Conservation (phyloP, 257 asterid species). For the Fraxinus quadrangulata region DNA sequence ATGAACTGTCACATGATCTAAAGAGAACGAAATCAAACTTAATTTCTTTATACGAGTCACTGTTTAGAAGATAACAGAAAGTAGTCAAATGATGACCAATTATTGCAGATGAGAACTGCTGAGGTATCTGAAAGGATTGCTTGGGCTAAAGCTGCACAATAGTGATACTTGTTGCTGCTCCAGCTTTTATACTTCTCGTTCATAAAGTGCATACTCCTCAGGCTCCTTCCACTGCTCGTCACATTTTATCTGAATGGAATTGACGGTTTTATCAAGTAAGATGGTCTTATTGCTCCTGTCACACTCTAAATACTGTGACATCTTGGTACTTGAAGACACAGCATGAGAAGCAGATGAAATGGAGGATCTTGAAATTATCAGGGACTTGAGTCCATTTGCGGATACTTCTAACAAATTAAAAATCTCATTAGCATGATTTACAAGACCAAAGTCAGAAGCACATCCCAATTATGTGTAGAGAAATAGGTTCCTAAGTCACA, state of each 20-base stretch:
- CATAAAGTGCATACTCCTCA: conserved; percentile 58
- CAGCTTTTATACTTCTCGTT: conserved; percentile 51
- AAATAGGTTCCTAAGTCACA: not conserved
- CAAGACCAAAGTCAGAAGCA: not conserved
- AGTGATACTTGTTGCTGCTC: conserved; percentile 44
- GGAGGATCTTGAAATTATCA: not conserved
- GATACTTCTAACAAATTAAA: not conserved
- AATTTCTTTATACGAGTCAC: too few species aligned
- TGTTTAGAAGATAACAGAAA: too few species aligned
- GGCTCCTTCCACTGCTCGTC: conserved; percentile 77
- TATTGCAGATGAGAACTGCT: conserved; percentile 16
- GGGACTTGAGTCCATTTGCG: not conserved
- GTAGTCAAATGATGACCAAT: conserved; percentile 30
- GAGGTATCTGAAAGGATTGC: conserved; percentile 1
- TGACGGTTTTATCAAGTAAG: not conserved
- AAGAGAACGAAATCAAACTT: too few species aligned
- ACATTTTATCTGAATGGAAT: conserved; percentile 12
- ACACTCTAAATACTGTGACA: not conserved
- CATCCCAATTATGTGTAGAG: not conserved
- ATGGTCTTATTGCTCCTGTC: conserved; percentile 26
- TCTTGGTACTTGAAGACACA: too few species aligned
- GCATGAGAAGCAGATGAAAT: too few species aligned
- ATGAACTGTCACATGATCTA: too few species aligned
- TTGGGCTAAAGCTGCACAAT: conserved; percentile 27
- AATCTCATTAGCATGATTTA: not conserved